Base-by-base conservation (phyloP, 2,329 filamentous ascomycete species). In the Neofusicoccum cordaticola region DNA sequence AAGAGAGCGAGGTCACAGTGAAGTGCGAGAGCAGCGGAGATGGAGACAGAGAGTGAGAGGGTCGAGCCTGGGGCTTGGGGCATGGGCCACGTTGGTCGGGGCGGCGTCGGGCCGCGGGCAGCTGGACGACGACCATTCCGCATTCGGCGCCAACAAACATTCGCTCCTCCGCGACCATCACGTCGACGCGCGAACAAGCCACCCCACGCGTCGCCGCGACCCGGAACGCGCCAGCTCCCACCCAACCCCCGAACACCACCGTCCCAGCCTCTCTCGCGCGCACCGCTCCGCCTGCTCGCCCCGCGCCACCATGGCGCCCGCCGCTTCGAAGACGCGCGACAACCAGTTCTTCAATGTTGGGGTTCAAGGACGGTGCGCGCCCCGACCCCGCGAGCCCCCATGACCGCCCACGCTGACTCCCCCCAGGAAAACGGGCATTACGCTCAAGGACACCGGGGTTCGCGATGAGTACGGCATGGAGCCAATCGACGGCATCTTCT, bases 381-480 rank as follows among this genome's bases (percentile, higher is more conserved):
- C 51, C 31, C 35, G 41, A 35, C 65, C 65, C 64, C 67, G 62
- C 47, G 22, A 8, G 19, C 34, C 9, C 39, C 34, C 15, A 27
- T 51, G 47, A 9, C 27, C 27, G 41, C 53, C 11, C 45, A 47
- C 12, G 15, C 44, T 60, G 19, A 53, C 45, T 6, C 8, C 60
- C 57, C 70, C 19, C 42, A 97, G 94, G 70, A 96, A 96, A 84
- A 99, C 95, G 0, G 95, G 95, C 50, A 85, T 96, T 31, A 90
- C 88, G 0, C 79, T 98, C 37, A 86, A 88, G 71, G 92, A 97
- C 72, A 87, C 83, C 63, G 92, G 92, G 61, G 82, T 88, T 66
- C 90, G 92, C 79, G 94, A 98, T 79, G 93, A 96, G 75, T 84
- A 97, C 83, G 95, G 94, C 77, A 88, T 99, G 82, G 92, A 97